Conservation (phyloP, 164 flowering plant genomes). For the Dillenia suffruticosa region DNA sequence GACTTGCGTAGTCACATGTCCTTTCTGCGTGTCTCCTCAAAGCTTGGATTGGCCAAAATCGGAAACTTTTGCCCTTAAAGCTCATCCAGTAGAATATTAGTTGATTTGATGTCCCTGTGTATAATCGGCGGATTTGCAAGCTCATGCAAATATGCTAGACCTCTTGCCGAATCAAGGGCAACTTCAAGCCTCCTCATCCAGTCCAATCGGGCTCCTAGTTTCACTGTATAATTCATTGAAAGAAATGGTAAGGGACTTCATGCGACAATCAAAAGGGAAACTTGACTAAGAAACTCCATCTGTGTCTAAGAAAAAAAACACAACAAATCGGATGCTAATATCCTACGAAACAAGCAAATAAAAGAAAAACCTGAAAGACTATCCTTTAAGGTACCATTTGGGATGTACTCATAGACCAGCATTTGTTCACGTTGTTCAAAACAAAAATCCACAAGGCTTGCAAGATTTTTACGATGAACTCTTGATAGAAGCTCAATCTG, state of each 20-base stretch:
- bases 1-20: conserved; percentile 36
- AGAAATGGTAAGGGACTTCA: background rate
- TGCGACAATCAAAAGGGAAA: background rate
- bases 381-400: conserved; percentile 34
- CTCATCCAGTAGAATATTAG: conserved; percentile 34
- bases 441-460: conserved; percentile 37
- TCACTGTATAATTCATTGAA: conserved; percentile 17
- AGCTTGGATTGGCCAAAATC: conserved; percentile 39
- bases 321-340: background rate
- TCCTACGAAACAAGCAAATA: conserved; percentile 14
- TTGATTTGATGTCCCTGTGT: conserved; percentile 37
- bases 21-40: conserved; percentile 22
- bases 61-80: conserved; percentile 34
- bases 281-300: background rate
- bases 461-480: conserved; percentile 47
- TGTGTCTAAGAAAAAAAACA: background rate
- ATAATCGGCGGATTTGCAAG: conserved; percentile 36
- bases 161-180: conserved; percentile 35
- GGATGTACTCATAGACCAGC: conserved; percentile 37
- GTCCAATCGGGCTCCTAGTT: conserved; percentile 23
- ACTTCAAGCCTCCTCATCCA: conserved; percentile 35
- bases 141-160: conserved; percentile 36
- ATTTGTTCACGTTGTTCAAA: conserved; percentile 39
- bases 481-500: conserved; percentile 49
- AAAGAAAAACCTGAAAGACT: conserved; percentile 29